Conservation (phyloP, 495 filamentous ascomycete species). For the Thermochaetoides thermophila region DNA sequence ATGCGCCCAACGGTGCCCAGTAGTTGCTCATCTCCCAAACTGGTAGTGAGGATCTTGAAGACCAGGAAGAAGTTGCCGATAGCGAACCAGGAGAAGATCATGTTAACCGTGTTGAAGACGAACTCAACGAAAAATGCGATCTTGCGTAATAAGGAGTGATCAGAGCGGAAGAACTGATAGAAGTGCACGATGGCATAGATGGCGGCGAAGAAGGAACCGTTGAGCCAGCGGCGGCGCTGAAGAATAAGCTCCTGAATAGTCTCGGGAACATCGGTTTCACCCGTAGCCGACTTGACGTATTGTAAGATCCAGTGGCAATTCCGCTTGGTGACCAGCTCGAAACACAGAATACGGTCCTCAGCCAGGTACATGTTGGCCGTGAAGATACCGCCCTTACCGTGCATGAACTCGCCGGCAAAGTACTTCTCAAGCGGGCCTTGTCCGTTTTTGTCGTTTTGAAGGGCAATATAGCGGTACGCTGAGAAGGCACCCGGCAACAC, state of each 20-base stretch:
- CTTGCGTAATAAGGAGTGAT: slow-evolving; percentile 79
- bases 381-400: slow-evolving; percentile 95
- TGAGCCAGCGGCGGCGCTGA: slow-evolving; percentile 93
- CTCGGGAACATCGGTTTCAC: slow-evolving; percentile 96
- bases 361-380: slow-evolving; percentile 99
- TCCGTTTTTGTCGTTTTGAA: slow-evolving; percentile 93
- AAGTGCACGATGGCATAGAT: slow-evolving; percentile 91
- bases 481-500: slow-evolving; percentile 97
- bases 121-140: slow-evolving; percentile 85
- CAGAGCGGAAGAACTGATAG: slow-evolving; percentile 83
- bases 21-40: slow-evolving; percentile 51
- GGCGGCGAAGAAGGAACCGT: slow-evolving; percentile 96
- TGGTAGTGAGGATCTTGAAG: slow-evolving; percentile 89
- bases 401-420: slow-evolving; percentile 95
- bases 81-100: slow-evolving; percentile 98
- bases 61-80: slow-evolving; percentile 99
- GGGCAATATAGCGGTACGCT: slow-evolving; percentile 82
- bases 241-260: slow-evolving; percentile 89
- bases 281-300: slow-evolving; percentile 92
- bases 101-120: slow-evolving; percentile 82
- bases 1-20: slow-evolving; percentile 61
- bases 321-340: slow-evolving; percentile 93
- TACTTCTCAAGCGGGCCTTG: slow-evolving; percentile 92
- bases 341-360: slow-evolving; percentile 98
- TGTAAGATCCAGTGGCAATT: slow-evolving; percentile 94